Base-by-base conservation (phyloP, 352 stramenopile species). In the Phytopythium mirpurense region DNA sequence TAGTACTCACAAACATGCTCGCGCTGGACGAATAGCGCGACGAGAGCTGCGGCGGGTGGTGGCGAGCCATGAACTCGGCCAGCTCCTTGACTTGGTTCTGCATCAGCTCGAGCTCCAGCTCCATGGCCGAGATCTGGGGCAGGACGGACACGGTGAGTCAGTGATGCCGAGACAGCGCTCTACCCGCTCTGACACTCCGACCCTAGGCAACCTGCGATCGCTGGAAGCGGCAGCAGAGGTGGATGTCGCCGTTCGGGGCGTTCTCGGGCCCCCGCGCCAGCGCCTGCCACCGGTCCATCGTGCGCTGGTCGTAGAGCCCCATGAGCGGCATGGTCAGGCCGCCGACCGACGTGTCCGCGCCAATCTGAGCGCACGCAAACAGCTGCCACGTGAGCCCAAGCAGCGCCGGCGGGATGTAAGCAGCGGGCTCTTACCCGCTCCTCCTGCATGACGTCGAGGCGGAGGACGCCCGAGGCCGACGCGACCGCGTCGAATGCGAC, bases 11-110 rank as follows among this genome's bases (percentile, higher is more conserved):
- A 37, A 45, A 41, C 34, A 38, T 29, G 35, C 34, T 54, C 5
- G 34, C 38, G 34, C n/a, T 55, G 10, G 35, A 56, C 4, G 27
- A 56, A 32, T 47, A 23, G 21, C 27, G 37, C 18, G 41, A 51
- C 37, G 29, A 51, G 43, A 66, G 48, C 10, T 34, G 42, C 9
- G 41, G 60, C 11, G 57, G 37, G 27, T 66, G 73, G 64, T 87
- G 73, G 7, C 71, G 60, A 46, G 66, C 60, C 34, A 84, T 44
- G 38, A 85, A 88, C 51, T 74, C 68, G 45, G 70, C 59, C 21
- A 88, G 60, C 60, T 88, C 77, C 26, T 67, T 72, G 19, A 74
- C 61, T 59, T 88, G 77, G 36, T 86, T 88, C 51, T 83, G 72
- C 32, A 85, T 51, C 35, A 88, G 51, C 41, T 83, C 71, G 14